These are phyloP conservation scores for Boletellus ananiceps DNA, from an alignment of 768 basidiomycete genomes.

Conservation along the genomic window DNA sequence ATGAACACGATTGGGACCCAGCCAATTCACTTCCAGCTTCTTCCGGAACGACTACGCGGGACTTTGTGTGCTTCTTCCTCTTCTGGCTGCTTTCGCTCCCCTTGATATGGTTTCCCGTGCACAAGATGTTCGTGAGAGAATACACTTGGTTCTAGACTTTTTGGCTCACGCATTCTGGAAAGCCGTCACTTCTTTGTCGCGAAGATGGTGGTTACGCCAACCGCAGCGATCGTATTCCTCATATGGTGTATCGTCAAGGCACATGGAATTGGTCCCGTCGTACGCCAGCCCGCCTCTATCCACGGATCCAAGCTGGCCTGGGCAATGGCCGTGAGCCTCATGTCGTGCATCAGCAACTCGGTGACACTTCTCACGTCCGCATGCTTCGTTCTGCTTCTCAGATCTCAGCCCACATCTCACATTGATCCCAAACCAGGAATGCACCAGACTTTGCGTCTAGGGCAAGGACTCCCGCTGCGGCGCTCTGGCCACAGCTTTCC, in stretches of 20 bases:
- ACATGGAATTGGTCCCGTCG: conserved; percentile 70
- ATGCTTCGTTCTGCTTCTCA: conserved; percentile 1
- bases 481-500: conserved; percentile 61
- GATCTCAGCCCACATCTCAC: conserved; percentile 15
- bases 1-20: conserved; percentile 22
- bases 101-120: conserved; percentile 78
- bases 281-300: conserved; percentile 57
- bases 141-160: conserved; percentile 1
- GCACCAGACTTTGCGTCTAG: conserved; percentile 75
- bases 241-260: conserved; percentile 77
- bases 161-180: conserved; percentile 14
- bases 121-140: conserved; percentile 57
- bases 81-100: conserved; percentile 82
- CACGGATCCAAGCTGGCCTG: conserved; percentile 69
- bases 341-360: conserved; percentile 79
- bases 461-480: conserved; percentile 51
- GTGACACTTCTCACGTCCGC: conserved; percentile 65
- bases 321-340: conserved; percentile 68
- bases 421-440: conserved; percentile 39
- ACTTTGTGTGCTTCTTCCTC: conserved; percentile 80
- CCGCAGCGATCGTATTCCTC: conserved; percentile 67
- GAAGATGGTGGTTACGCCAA: conserved; percentile 70
- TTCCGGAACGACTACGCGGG: conserved; percentile 69
- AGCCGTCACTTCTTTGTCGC: conserved; percentile 76
- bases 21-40: conserved; percentile 70